These are phyloP conservation scores for Acorus calamus DNA, from an alignment of 106 monocot species.

Conservation along the genomic window DNA sequence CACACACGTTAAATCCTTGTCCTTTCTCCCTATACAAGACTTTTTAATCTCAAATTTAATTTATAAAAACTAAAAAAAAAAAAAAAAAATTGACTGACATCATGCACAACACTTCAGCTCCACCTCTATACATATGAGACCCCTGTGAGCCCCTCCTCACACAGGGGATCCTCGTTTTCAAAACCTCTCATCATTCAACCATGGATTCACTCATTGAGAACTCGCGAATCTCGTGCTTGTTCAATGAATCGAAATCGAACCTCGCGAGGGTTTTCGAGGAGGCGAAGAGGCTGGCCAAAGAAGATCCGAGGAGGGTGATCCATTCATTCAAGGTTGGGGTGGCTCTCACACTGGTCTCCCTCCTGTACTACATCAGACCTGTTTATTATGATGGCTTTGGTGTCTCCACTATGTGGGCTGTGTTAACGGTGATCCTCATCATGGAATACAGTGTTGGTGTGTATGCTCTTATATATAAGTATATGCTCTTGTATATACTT, in stretches of 20 bases:
- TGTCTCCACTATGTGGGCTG: slow-evolving; percentile 19
- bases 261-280: neutral
- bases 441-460: slow-evolving; percentile 30
- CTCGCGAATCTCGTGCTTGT: neutral
- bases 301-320: slow-evolving; percentile 18
- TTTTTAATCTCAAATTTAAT: no score
- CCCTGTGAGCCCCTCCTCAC: no score
- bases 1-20: no score
- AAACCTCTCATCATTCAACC: no score
- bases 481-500: neutral
- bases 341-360: slow-evolving; percentile 21
- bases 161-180: no score
- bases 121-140: no score
- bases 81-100: no score
- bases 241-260: slow-evolving; percentile 5
- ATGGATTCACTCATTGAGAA: neutral
- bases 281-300: slow-evolving; percentile 17
- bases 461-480: neutral
- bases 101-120: no score
- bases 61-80: no score
- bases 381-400: slow-evolving; percentile 17
- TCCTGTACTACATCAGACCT: slow-evolving; percentile 24
- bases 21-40: no score
- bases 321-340: slow-evolving; percentile 22
- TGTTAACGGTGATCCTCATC: slow-evolving; percentile 19